Base-by-base conservation (phyloP, 2,329 filamentous ascomycete genomes). In the Teratosphaeriaceae sp. region DNA sequence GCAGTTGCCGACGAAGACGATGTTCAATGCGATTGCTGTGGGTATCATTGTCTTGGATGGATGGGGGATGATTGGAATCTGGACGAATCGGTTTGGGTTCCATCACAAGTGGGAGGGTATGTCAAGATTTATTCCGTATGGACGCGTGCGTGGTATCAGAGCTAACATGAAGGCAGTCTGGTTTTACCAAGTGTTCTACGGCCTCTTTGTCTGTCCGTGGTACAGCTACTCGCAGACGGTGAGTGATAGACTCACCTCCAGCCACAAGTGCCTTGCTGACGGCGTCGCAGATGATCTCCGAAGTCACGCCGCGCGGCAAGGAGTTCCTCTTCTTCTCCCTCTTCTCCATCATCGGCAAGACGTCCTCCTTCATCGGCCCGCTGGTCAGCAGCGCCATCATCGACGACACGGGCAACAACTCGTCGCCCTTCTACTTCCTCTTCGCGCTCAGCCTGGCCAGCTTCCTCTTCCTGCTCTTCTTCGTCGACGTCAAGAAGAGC, bases 311-410 rank as follows among this genome's bases (percentile, higher is more conserved):
- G 0, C 70, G 78, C 5, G 80, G 80, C 27, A 79, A 83, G 54
- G 82, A 84, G 51, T 84, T 83, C 53, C 65, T 85, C 9, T 85
- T 85, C 68, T 85, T 85, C 70, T 76, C 72, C 36, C 62, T 85
- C 1, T 84, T 84, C 63, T 79, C 74, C 48, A 82, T 84, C 52
- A 75, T 84, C 21, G 80, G 80, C 34, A 85, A 85, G 63, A 80
- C 80, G 0, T 79, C 74, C 6, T 78, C 74, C 1, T 84, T 84
- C 52, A 82, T 85, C 43, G 81, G 81, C 0, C 82, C 81, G 0
- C 65, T 85, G 20, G 79, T 85, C n/a, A 79, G 75, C 44, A 78
- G 74, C 48, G 81, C 80, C 5, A 85, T 85, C 45, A 83, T 85
- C 43, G 80, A 84, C 56, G 70, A 74, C 0, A 68, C 66, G 1